Conservation (phyloP, 257 asterid species). For the Jaltomata sinuosa region DNA sequence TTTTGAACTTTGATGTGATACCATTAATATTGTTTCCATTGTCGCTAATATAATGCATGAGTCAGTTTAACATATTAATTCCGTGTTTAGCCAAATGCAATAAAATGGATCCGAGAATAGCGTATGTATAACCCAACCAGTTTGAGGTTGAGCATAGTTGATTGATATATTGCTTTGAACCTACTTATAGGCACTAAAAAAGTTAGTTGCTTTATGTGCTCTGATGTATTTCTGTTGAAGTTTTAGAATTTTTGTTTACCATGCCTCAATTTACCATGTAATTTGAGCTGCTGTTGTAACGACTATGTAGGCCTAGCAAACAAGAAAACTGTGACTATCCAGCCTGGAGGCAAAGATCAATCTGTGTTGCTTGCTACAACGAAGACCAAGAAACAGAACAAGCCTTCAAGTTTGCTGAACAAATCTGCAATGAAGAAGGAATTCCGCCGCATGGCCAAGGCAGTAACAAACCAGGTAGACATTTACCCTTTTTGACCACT, state of each 20-base stretch:
- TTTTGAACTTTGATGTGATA: not conserved
- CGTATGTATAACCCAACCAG: not conserved
- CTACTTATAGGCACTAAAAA: not conserved
- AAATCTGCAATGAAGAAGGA: conserved; percentile 83
- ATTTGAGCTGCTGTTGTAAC: not conserved
- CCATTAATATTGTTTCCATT: not conserved
- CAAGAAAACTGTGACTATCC: conserved; percentile 91
- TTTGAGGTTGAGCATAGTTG: not conserved
- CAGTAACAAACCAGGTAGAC: conserved; percentile 77
- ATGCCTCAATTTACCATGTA: not conserved
- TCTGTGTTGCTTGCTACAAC: conserved; percentile 72
- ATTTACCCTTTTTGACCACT: not conserved
- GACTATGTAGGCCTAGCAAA: conserved; percentile 60
- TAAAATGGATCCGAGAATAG: not conserved
- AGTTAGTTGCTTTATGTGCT: not conserved
- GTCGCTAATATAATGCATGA: not conserved
- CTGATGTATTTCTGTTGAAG: not conserved
- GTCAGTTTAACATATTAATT: not conserved
- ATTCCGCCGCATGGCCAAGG: conserved; percentile 83
- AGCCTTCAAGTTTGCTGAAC: conserved; percentile 50
- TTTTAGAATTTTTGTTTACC: not conserved
- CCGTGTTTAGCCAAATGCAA: not conserved
- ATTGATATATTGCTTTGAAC: not conserved
- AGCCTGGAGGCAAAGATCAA: conserved; percentile 62
- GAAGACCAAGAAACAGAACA: conserved; percentile 84